Evolutionary conservation across 2,329 filamentous ascomycete species (phyloP).

Genomic region (Clonostachys rosea): DNA sequence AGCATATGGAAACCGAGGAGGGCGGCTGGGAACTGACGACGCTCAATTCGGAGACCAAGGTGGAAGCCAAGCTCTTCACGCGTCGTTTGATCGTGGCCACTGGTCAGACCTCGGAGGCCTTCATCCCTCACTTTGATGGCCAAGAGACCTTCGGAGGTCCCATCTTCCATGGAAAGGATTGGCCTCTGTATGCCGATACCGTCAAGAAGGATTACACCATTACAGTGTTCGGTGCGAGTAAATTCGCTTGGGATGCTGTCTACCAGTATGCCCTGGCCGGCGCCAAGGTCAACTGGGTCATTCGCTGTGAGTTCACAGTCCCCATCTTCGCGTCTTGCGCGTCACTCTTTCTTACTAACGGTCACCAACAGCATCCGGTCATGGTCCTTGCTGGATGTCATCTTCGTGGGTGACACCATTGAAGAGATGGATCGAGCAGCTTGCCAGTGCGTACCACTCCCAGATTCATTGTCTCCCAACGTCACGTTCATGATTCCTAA

Average conservation of each 20-base stretch:
- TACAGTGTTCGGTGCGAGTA: slow-evolving; percentile 48
- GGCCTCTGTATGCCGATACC: slow-evolving; percentile 17
- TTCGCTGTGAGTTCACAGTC: slow-evolving; percentile 22
- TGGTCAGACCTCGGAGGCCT: slow-evolving; percentile 37
- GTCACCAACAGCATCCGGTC: slow-evolving; percentile 25
- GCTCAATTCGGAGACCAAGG: neutral
- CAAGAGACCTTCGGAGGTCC: slow-evolving; percentile 25
- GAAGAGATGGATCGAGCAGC: slow-evolving; percentile 54
- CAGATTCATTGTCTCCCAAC: neutral
- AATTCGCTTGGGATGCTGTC: slow-evolving; percentile 53
- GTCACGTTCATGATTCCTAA: neutral
- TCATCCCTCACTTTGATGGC: slow-evolving; percentile 30
- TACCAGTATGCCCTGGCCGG: slow-evolving; percentile 46
- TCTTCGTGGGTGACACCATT: slow-evolving; percentile 56
- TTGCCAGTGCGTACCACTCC: slow-evolving; percentile 24
- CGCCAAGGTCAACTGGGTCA: slow-evolving; percentile 42
- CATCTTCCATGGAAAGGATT: slow-evolving; percentile 34
- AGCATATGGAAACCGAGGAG: slow-evolving; percentile 5
- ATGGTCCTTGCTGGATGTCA: slow-evolving; percentile 50
- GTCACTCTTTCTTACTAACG: neutral
- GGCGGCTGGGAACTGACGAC: slow-evolving; percentile 11
- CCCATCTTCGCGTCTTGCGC: neutral
- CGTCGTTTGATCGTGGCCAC: slow-evolving; percentile 42
- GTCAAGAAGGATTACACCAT: slow-evolving; percentile 17
- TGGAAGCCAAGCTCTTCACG: slow-evolving; percentile 10